These are phyloP conservation scores for Thraustochytrium sp. DNA, from an alignment of 352 stramenopile species.

Conservation along the genomic window DNA sequence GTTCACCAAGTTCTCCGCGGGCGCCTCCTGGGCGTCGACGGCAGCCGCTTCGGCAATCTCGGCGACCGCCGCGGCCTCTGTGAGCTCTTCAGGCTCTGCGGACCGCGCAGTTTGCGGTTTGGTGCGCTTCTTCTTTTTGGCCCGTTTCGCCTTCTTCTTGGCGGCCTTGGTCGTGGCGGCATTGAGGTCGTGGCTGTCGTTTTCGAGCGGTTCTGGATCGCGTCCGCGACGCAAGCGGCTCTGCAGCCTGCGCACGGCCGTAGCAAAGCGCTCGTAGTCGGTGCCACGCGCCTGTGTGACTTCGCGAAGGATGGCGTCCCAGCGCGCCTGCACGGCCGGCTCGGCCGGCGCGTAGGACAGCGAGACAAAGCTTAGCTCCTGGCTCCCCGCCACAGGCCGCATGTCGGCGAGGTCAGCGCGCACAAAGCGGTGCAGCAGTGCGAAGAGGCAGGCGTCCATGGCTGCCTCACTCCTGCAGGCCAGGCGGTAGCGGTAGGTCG, in stretches of 20 bases:
- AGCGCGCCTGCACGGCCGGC: neutral
- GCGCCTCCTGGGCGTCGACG: neutral
- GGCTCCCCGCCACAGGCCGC: neutral
- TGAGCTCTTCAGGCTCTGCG: neutral
- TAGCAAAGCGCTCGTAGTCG: neutral
- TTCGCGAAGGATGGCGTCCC: neutral
- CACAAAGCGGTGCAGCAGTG: neutral
- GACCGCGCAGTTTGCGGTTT: neutral
- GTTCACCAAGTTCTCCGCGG: neutral
- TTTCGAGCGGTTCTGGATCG: neutral
- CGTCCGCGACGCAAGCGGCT: neutral
- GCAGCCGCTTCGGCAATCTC: no score
- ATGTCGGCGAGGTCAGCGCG: neutral
- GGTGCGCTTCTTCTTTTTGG: neutral
- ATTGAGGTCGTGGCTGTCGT: neutral
- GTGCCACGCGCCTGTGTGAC: neutral
- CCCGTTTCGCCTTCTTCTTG: neutral
- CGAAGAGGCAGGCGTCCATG: neutral
- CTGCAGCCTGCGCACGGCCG: neutral
- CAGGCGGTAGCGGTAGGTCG: neutral
- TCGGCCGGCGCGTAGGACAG: slow-evolving; percentile 6
- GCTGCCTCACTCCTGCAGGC: neutral
- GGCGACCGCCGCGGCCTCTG: no score
- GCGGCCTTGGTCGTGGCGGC: neutral
- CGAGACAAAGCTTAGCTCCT: neutral